phyloP scores from a whole-genome alignment of 192 early-diverging fungal genomes.

The Rhizophagus clarus region DNA sequence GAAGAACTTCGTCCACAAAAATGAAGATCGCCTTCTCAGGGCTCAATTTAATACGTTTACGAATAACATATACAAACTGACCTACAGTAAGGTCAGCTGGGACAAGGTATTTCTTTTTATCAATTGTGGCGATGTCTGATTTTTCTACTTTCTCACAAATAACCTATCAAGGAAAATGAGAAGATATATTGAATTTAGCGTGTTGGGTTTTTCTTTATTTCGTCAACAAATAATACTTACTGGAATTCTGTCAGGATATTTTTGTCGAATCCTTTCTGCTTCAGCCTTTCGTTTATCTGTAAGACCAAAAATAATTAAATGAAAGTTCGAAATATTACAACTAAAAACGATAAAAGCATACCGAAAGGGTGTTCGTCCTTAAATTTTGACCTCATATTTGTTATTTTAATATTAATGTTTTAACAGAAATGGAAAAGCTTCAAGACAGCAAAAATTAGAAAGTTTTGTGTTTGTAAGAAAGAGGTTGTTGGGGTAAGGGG shows the following conservation, averaged over 20 bases:
- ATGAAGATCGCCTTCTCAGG: conserved; percentile 99
- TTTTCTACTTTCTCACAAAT: conserved; percentile 98
- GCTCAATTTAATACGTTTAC: conserved; percentile 95
- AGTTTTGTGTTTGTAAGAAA: neutral
- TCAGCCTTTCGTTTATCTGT: conserved; percentile 95
- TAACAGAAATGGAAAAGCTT: neutral
- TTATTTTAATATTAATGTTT: neutral
- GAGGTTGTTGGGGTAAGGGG: neutral
- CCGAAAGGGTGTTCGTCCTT: conserved; percentile 97
- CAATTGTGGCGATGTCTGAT: conserved; percentile 93
- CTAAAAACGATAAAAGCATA: conserved; percentile 45
- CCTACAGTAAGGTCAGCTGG: conserved; percentile 96
- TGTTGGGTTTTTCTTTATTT: neutral
- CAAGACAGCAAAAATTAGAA: neutral
- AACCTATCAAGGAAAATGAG: conserved; percentile 38
- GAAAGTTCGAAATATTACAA: neutral
- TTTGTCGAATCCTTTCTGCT: conserved; percentile 93
- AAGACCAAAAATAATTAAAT: neutral
- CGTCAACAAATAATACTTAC: conserved; percentile 38
- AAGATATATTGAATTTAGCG: too few relatives aligned
- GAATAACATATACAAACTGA: conserved; percentile 96
- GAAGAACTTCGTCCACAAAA: conserved; percentile 96
- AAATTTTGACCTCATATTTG: conserved; percentile 71
- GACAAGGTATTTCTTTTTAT: conserved; percentile 99
- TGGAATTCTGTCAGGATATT: conserved; percentile 93